Conservation (phyloP, 129 eudicot genomes). For the Chrysanthemum seticuspe region DNA sequence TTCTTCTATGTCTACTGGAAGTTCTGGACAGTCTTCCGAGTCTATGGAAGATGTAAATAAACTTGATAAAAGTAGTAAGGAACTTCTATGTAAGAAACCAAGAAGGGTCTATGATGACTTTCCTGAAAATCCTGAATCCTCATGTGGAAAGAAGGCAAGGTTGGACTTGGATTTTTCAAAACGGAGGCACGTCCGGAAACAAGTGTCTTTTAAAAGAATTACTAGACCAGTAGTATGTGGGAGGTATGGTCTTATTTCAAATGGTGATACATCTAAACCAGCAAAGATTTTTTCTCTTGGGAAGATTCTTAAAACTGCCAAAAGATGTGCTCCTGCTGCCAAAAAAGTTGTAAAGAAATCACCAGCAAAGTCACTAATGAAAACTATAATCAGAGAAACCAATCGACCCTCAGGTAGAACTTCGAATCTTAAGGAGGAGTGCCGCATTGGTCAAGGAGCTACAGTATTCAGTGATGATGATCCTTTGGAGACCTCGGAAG, state of each 20-base stretch:
- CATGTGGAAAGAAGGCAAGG: constrained; percentile 39
- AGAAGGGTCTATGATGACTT: constrained; percentile 31
- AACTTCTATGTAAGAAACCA: constrained; percentile 16
- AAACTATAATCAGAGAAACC: constrained; percentile 26
- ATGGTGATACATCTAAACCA: constrained; percentile 56
- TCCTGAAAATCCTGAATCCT: constrained; percentile 30
- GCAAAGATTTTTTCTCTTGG: constrained; percentile 54
- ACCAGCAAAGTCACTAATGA: constrained; percentile 29
- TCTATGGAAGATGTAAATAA: constrained; percentile 27
- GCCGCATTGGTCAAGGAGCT: constrained; percentile 17
- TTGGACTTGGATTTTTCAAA: constrained; percentile 23
- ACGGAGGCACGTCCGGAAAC: constrained; percentile 20
- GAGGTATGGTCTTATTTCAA: constrained; percentile 66
- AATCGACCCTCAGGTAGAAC: constrained; percentile 11
- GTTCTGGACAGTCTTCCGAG: constrained; percentile 33
- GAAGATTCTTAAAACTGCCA: constrained; percentile 43
- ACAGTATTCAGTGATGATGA: constrained; percentile 28
- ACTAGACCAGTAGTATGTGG: constrained; percentile 59
- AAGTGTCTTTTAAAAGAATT: constrained; percentile 23
- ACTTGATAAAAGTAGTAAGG: constrained; percentile 25
- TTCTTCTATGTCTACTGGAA: constrained; percentile 35
- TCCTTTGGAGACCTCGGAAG: constrained; percentile 16
- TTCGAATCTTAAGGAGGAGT: constrained; percentile 19
- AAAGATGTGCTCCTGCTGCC: constrained; percentile 34
- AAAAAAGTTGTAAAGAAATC: constrained; percentile 22